A percentile compares a stretch with the other conserved stretches of the same genome.
These are phyloP conservation scores for Neocucurbitaria cava DNA, from an alignment of 2,329 filamentous ascomycete species.

Conservation along the genomic window DNA sequence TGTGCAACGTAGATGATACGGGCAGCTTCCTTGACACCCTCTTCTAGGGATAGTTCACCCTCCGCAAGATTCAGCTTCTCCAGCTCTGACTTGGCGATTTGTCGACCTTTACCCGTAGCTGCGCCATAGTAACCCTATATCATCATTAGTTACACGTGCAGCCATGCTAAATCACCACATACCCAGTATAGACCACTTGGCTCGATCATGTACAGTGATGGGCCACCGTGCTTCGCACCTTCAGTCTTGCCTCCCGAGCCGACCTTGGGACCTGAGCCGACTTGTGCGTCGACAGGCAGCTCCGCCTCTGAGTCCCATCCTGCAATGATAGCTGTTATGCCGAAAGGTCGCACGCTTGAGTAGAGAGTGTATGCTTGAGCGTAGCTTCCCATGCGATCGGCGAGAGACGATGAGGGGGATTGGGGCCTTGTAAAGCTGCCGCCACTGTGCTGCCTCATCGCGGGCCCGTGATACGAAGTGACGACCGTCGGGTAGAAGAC, in stretches of 20 bases:
- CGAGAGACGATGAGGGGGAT: conserved; percentile 88
- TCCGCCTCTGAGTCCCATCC: conserved; percentile 93
- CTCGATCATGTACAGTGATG: conserved; percentile 98
- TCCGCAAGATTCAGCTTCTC: conserved; percentile 93
- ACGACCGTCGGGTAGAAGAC: conserved; percentile 91
- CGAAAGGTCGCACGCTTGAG: conserved; percentile 94
- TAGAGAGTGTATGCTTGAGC: conserved; percentile 98
- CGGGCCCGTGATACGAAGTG: conserved; percentile 94
- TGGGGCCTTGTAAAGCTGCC: conserved; percentile 90
- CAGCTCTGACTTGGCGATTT: conserved; percentile 96
- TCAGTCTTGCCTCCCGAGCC: conserved; percentile 85
- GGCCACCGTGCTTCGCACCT: conserved; percentile 80
- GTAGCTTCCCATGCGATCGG: conserved; percentile 92
- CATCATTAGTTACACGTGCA: conserved; percentile 4
- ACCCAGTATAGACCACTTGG: conserved; percentile 95
- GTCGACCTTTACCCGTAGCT: conserved; percentile 94
- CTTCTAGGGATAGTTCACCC: conserved; percentile 76
- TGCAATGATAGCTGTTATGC: conserved; percentile 91
- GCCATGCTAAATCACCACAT: conserved; percentile 27
- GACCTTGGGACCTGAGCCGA: conserved; percentile 77
- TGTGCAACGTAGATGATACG: conserved; percentile 97
- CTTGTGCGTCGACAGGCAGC: conserved; percentile 85
- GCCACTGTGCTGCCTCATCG: conserved; percentile 91
- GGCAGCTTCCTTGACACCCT: conserved; percentile 95
- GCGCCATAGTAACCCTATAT: conserved; percentile 90